Conservation (phyloP, 805 yeast species). For the Myxozyma melibiosi region DNA sequence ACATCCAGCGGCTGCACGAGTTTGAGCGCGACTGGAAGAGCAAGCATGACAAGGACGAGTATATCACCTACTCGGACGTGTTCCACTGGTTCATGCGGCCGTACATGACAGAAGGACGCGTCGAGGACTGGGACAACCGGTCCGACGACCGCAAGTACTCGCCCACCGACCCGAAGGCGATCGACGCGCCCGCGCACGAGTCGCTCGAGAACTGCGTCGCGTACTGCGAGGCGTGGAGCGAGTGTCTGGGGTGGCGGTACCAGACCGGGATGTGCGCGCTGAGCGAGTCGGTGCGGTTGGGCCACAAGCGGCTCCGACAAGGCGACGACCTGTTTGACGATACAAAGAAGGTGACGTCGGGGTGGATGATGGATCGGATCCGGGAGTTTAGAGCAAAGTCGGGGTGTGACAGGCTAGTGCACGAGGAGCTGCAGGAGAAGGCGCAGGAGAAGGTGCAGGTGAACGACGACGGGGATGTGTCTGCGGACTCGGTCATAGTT, state of each 20-base stretch:
- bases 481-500: conserved; percentile 9
- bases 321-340: conserved; percentile 20
- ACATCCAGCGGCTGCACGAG: conserved; percentile 37
- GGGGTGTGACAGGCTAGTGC: conserved; percentile 10
- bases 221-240: conserved; percentile 19
- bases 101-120: conserved; percentile 16
- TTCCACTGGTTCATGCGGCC: conserved; percentile 40
- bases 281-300: conserved; percentile 14
- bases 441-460: background rate
- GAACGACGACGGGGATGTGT: background rate
- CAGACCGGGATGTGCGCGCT: conserved; percentile 19
- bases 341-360: conserved; percentile 13
- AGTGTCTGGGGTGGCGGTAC: conserved; percentile 19
- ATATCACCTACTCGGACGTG: conserved; percentile 38
- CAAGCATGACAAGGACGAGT: conserved; percentile 8
- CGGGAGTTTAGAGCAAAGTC: conserved; percentile 18
- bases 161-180: conserved; percentile 9
- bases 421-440: background rate
- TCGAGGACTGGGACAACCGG: conserved; percentile 30
- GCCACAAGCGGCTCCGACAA: conserved; percentile 8
- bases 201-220: conserved; percentile 16
- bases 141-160: conserved; percentile 26
- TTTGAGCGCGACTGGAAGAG: conserved; percentile 39
- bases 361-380: conserved; percentile 18
- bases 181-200: conserved; percentile 20